Conservation (phyloP, 305 asterid species). For the Rubia peregrina region DNA sequence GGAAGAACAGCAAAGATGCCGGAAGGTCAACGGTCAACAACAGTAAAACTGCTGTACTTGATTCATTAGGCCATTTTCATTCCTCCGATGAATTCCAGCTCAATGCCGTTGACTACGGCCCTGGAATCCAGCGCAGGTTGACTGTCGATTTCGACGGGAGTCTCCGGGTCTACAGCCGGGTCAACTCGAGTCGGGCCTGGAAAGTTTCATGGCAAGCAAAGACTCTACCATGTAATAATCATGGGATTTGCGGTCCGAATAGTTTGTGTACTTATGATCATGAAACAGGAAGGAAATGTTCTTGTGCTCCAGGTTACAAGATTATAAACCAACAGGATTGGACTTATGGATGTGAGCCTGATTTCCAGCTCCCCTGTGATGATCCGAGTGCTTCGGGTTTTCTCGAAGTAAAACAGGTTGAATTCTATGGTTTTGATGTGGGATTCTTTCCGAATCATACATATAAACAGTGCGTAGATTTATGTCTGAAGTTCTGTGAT, state of each 20-base stretch:
- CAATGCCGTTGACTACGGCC: conserved; percentile 16
- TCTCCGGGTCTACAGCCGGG: conserved; percentile 24
- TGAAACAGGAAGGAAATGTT: conserved; percentile 19
- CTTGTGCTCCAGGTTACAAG: conserved; percentile 26
- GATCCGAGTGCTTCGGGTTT: conserved; percentile 10
- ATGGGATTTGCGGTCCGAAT: conserved; percentile 29
- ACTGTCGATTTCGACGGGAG: conserved; percentile 28
- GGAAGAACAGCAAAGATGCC: conserved; percentile 24
- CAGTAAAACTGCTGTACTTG: conserved; percentile 29
- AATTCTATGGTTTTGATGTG: conserved; percentile 27
- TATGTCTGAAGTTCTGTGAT: conserved; percentile 16
- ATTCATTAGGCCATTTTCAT: conserved; percentile 20
- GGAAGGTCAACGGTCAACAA: conserved; percentile 28
- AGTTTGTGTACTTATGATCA: conserved; percentile 22
- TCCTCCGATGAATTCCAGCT: conserved; percentile 19
- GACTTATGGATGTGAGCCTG: conserved; percentile 29
- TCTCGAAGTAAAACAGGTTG: conserved; percentile 19
- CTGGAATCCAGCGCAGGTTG: conserved; percentile 21
- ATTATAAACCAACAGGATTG: conserved; percentile 22
- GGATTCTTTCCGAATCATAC: conserved; percentile 19
- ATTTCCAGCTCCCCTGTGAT: conserved; percentile 14
- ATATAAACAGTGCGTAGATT: conserved; percentile 9
- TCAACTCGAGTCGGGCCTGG: conserved; percentile 14
- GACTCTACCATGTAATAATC: conserved; percentile 10
- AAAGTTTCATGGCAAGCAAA: conserved; percentile 26